Percentiles rank a stretch among this genome's conserved stretches.
These are phyloP conservation scores for Plasmodiophora brassicae DNA, from an alignment of 208 protist genomes.

Conservation along the genomic window DNA sequence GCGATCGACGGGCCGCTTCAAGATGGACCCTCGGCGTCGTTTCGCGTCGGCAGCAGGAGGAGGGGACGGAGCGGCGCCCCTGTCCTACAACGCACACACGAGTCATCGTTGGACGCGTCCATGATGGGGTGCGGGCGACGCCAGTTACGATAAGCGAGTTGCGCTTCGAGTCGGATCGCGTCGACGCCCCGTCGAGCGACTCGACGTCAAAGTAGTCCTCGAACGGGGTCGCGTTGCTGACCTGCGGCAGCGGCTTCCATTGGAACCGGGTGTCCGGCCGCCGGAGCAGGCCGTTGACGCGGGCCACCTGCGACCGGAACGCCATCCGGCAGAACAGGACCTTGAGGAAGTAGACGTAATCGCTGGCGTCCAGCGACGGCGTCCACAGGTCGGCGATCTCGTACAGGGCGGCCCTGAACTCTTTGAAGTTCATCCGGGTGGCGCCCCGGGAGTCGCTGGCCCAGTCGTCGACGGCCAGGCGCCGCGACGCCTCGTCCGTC, in stretches of 20 bases:
- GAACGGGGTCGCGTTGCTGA: neutral
- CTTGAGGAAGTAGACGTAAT: neutral
- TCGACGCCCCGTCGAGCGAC: too few relatives aligned
- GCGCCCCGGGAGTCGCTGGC: neutral
- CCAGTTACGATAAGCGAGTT: too few relatives aligned
- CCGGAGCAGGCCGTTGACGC: neutral
- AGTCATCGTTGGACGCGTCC: too few relatives aligned
- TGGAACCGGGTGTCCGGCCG: neutral
- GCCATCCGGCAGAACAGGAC: neutral
- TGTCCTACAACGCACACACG: too few relatives aligned
- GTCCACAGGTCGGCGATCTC: slow-evolving; percentile 22
- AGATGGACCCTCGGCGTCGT: too few relatives aligned
- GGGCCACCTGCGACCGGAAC: neutral
- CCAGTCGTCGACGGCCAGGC: neutral
- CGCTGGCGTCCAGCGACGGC: neutral
- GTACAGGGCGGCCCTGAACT: neutral
- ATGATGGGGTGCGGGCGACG: too few relatives aligned
- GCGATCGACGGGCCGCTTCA: too few relatives aligned
- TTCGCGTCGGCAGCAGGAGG: too few relatives aligned
- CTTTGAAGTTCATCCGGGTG: neutral
- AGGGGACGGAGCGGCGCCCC: too few relatives aligned
- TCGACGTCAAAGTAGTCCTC: neutral
- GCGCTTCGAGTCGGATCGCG: too few relatives aligned
- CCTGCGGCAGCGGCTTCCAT: neutral
- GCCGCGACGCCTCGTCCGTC: neutral